phyloP scores from a whole-genome alignment of 228 moss, liverwort and hornwort species.

The Sphagnum fallax region DNA sequence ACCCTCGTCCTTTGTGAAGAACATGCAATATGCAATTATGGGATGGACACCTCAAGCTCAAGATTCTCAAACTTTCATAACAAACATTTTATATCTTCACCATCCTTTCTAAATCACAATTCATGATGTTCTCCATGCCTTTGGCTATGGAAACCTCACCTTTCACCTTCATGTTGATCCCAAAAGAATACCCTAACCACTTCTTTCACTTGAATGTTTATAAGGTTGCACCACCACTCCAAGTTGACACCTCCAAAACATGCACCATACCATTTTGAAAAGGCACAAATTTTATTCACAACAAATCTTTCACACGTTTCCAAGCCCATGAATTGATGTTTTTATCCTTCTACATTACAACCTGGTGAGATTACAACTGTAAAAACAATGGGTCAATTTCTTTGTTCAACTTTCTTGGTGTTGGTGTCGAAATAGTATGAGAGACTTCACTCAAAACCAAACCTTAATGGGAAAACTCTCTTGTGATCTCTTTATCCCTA shows the following conservation, averaged over 20 bases:
- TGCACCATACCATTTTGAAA: slow-evolving; percentile 60
- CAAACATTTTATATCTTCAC: slow-evolving; percentile 75
- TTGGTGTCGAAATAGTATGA: slow-evolving; percentile 43
- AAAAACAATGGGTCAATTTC: slow-evolving; percentile 12
- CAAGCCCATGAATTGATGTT: slow-evolving; percentile 66
- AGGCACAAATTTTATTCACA: slow-evolving; percentile 40
- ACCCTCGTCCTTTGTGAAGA: slow-evolving; percentile 33
- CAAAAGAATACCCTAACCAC: slow-evolving; percentile 76
- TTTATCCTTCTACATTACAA: slow-evolving; percentile 91
- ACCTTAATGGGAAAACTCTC: slow-evolving; percentile 54
- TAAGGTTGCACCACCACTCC: slow-evolving; percentile 83
- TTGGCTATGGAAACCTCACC: slow-evolving; percentile 4
- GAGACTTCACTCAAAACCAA: slow-evolving; percentile 59
- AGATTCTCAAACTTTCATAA: slow-evolving; percentile 80
- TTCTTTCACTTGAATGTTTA: slow-evolving; percentile 83
- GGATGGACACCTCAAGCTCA: slow-evolving; percentile 60
- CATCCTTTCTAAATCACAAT: slow-evolving; percentile 48
- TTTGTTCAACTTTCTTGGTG: slow-evolving; percentile 41
- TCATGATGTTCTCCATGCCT: slow-evolving; percentile 12
- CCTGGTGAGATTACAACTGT: slow-evolving; percentile 74
- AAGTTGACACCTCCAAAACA: slow-evolving; percentile 72
- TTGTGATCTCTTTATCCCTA: slow-evolving; percentile 26
- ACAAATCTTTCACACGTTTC: slow-evolving; percentile 56
- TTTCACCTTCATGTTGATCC: slow-evolving; percentile 72
- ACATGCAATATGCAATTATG: slow-evolving; percentile 39